Conservation (phyloP, 2,329 filamentous ascomycete species). For the Cryphonectria japonica region DNA sequence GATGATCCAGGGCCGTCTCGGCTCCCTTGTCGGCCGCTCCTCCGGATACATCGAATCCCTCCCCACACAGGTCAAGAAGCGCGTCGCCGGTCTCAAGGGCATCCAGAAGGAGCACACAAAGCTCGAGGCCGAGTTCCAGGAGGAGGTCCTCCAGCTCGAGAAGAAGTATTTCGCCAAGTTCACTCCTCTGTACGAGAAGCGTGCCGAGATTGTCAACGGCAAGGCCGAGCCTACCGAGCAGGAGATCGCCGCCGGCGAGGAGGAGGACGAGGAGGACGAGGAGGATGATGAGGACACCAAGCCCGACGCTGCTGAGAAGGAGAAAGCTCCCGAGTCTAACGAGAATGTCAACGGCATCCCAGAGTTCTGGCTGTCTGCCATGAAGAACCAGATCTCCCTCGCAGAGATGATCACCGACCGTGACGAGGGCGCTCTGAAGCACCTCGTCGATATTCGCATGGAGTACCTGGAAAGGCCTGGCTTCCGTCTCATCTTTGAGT, state of each 20-base stretch:
- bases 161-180: constrained; percentile 99
- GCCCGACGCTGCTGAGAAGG: constrained; percentile 53
- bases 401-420: constrained; percentile 99
- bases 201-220: constrained; percentile 91
- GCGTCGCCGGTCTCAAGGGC: constrained; percentile 93
- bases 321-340: constrained; percentile 59
- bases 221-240: constrained; percentile 80
- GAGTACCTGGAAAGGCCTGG: constrained; percentile 98
- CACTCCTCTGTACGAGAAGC: constrained; percentile 94
- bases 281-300: constrained; percentile 53
- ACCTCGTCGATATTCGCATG: constrained; percentile 93
- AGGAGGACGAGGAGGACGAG: constrained; percentile 71
- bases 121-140: constrained; percentile 97
- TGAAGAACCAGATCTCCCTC: constrained; percentile 98
- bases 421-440: constrained; percentile 91
- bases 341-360: constrained; percentile 78
- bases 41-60: constrained; percentile 98
- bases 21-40: constrained; percentile 88
- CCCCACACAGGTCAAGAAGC: constrained; percentile 83
- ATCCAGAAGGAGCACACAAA: constrained; percentile 99
- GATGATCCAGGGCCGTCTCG: constrained; percentile 97
- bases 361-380: constrained; percentile 98
- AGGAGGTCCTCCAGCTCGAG: constrained; percentile 96
- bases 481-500: constrained; percentile 98
- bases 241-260: constrained; percentile 85